Evolutionary conservation across 2,329 filamentous ascomycete species (phyloP).

Genomic region (Colletotrichum zoysiae): DNA sequence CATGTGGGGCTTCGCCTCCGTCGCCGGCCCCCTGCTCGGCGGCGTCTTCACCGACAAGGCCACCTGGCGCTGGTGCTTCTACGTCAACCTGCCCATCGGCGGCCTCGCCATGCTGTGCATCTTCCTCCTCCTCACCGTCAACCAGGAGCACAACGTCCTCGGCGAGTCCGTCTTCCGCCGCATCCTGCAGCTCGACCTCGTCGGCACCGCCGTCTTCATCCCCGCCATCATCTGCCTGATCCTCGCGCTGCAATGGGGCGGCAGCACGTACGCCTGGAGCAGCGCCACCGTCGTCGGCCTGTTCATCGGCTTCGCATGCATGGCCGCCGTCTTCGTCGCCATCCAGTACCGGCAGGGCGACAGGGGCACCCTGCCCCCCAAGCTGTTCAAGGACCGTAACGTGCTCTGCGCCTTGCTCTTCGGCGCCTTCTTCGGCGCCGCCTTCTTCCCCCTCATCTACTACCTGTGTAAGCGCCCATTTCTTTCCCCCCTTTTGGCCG

Average conservation of each 20-base stretch:
- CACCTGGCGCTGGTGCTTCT: conserved; percentile 67
- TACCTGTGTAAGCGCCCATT: conserved; percentile 59
- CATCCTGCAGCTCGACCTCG: conserved; percentile 61
- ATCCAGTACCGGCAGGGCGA: conserved; percentile 61
- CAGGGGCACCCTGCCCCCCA: conserved; percentile 62
- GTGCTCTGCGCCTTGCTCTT: conserved; percentile 56
- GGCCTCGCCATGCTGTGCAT: conserved; percentile 61
- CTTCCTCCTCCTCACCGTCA: conserved; percentile 58
- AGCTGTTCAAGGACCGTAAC: conserved; percentile 61
- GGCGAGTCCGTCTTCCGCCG: conserved; percentile 52
- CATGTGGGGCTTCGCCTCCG: conserved; percentile 68
- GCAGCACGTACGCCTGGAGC: conserved; percentile 64
- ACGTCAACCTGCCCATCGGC: conserved; percentile 60
- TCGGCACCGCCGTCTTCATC: conserved; percentile 68
- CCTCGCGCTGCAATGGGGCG: conserved; percentile 70
- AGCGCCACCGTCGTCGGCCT: conserved; percentile 63
- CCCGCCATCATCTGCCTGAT: conserved; percentile 66
- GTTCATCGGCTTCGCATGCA: conserved; percentile 61
- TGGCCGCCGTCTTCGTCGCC: conserved; percentile 61
- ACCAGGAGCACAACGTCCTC: conserved; percentile 49
- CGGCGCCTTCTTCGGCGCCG: conserved; percentile 62
- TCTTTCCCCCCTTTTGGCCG: neutral
- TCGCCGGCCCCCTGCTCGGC: conserved; percentile 64
- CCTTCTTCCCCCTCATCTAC: conserved; percentile 66
- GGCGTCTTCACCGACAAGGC: conserved; percentile 63